These are phyloP conservation scores for Wickerhamiella spandovensis DNA, from an alignment of 805 yeast species.

Conservation along the genomic window DNA sequence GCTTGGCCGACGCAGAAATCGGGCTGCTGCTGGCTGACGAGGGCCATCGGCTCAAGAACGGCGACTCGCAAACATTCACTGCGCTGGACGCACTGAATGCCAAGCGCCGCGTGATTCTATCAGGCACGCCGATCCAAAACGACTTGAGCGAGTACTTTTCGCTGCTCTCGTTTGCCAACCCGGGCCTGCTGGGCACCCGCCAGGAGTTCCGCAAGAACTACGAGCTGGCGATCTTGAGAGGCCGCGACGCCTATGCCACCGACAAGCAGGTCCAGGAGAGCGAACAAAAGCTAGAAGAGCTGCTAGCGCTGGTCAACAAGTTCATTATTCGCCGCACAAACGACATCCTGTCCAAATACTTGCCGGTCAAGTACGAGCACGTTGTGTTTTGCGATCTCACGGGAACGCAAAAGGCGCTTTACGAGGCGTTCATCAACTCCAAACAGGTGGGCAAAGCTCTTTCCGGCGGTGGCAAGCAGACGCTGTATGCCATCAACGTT, in stretches of 20 bases:
- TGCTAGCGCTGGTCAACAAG: conserved; percentile 66
- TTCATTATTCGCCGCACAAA: conserved; percentile 92
- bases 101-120: conserved; percentile 75
- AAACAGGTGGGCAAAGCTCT: conserved; percentile 59
- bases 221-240: conserved; percentile 65
- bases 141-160: conserved; percentile 92
- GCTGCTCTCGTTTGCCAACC: conserved; percentile 80
- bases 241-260: conserved; percentile 81
- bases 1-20: conserved; percentile 59
- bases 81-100: conserved; percentile 76
- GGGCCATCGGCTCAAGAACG: conserved; percentile 74
- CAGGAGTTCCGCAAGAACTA: conserved; percentile 71
- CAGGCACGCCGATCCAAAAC: conserved; percentile 96
- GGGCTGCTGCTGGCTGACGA: conserved; percentile 82
- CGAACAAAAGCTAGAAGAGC: conserved; percentile 50
- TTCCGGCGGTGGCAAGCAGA: conserved; percentile 51
- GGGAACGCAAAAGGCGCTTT: conserved; percentile 60
- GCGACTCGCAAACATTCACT: conserved; percentile 82
- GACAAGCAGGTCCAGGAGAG: conserved; percentile 65
- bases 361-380: conserved; percentile 93
- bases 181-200: conserved; percentile 79
- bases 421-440: conserved; percentile 61
- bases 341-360: conserved; percentile 82
- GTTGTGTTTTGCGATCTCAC: conserved; percentile 83
- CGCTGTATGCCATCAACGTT: conserved; percentile 77